Evolutionary conservation across 768 basidiomycete species (phyloP), one percentile per base, ranked within the genome.

Genomic region (Trametes coccinea): DNA sequence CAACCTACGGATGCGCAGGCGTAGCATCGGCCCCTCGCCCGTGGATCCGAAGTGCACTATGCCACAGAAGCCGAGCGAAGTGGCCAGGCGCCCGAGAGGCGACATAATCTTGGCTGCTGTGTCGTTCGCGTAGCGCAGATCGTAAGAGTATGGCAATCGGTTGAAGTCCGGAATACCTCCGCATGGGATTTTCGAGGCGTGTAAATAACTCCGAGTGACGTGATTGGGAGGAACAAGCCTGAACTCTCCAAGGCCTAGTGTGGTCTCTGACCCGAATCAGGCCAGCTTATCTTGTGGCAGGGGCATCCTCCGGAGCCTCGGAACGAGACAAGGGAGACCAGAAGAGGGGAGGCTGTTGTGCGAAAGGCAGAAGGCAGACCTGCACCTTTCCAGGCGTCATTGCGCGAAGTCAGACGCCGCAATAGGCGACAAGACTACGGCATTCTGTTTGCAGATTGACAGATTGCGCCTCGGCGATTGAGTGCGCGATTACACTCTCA

Each of bases 201-300:
- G 41, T 34, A 55, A 59, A 56, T 53, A 53, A 50, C 58, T 37
- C 62, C 48, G 53, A 44, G 31, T 52, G 62, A 59, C 58, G 58
- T 64, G 62, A 64, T 59, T 64, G 58, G 62, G 44, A 39, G 37
- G 13, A 56, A 34, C 58, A 60, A 64, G 62, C 8, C 62, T 56
- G 58, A 43, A 49, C 30, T 50, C 31, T 22, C 41, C 44, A 46
- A 47, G 33, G 62, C 40, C 62, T 53, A 50, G 57, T 49, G 48
- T 48, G 46, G 53, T 47, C 62, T 45, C 40, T 43, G 17, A 9
- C 17, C 55, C 50, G 17, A 29, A 64, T 59, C 48, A 64, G 44
- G 45, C 34, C 31, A 52, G 34, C 53, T 56, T 59, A 55, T 64
- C 58, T 56, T 39, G 27, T 47, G 16, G 27, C 44, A 30, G 44